phyloP scores from a whole-genome alignment of 2,329 filamentous ascomycete species.

The Macroventuria anomochaeta region DNA sequence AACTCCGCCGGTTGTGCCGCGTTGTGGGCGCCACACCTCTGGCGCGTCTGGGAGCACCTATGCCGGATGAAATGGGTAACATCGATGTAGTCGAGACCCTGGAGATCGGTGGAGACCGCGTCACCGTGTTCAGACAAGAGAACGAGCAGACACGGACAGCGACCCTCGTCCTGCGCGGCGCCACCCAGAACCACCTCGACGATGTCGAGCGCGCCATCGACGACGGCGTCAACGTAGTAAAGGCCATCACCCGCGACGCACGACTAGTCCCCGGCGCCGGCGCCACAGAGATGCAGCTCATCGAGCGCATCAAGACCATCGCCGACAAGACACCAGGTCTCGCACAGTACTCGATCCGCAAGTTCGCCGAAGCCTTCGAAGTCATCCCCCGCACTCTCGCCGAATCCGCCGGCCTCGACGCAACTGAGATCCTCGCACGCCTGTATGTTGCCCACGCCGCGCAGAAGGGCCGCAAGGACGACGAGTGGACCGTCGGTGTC shows the following conservation, averaged over 20 bases:
- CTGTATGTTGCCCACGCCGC: conserved; percentile 88
- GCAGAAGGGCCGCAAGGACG: conserved; percentile 59
- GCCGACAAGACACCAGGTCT: conserved; percentile 93
- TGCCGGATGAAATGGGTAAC: conserved; percentile 99
- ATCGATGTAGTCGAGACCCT: conserved; percentile 96
- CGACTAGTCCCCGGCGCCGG: conserved; percentile 92
- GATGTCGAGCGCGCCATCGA: conserved; percentile 97
- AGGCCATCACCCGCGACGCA: conserved; percentile 94
- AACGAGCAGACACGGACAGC: conserved; percentile 90
- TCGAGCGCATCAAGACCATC: conserved; percentile 87
- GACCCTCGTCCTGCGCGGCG: conserved; percentile 90
- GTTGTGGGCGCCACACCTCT: conserved; percentile 97
- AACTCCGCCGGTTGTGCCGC: conserved; percentile 90
- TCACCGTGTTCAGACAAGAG: conserved; percentile 98
- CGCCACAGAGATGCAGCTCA: conserved; percentile 90
- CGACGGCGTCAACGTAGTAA: conserved; percentile 97
- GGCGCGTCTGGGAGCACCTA: conserved; percentile 91
- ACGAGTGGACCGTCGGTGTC: conserved; percentile 91
- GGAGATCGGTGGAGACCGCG: conserved; percentile 96
- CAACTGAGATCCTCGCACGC: conserved; percentile 92
- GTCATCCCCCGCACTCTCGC: conserved; percentile 93
- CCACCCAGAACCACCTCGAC: conserved; percentile 97
- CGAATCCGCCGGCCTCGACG: conserved; percentile 93
- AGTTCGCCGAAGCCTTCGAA: conserved; percentile 97
- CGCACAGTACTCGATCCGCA: conserved; percentile 95